Conservation (phyloP, 108 stramenopile species). For the Phaeodactylum tricornutum region DNA sequence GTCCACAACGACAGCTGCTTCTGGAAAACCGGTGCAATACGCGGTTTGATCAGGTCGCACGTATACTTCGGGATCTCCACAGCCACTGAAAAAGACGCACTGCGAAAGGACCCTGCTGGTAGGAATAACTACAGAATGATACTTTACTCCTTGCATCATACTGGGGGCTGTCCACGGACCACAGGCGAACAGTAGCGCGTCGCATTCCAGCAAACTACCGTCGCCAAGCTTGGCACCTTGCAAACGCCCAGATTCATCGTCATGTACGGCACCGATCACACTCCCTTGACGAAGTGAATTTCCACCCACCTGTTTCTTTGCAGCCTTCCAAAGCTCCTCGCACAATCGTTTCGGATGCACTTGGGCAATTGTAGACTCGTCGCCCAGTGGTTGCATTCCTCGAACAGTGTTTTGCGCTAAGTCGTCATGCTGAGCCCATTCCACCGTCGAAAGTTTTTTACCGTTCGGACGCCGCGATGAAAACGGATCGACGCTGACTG, state of each 20-base stretch:
- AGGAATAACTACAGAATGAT: constrained; percentile 37
- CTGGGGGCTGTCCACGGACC: constrained; percentile 51
- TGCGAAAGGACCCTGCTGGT: constrained; percentile 26
- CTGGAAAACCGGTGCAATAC: constrained; percentile 50
- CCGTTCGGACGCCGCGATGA: constrained; percentile 11
- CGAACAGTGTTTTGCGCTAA: constrained; percentile 8
- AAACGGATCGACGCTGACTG: constrained; percentile 20
- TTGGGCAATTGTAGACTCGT: constrained; percentile 61
- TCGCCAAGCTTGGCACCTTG: constrained; percentile 28
- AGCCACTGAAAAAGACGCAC: constrained; percentile 42
- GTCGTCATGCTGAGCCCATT: constrained; percentile 30
- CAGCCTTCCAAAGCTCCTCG: constrained; percentile 24
- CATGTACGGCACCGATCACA: constrained; percentile 16
- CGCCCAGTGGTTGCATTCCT: constrained; percentile 20
- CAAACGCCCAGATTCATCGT: constrained; percentile 7
- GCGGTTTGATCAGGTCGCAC: constrained; percentile 37
- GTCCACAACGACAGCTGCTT: constrained; percentile 16
- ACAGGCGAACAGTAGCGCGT: constrained; percentile 34
- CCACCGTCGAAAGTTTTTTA: constrained; percentile 30
- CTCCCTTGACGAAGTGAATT: constrained; percentile 16
- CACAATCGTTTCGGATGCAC: constrained; percentile 57
- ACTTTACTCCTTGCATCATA: constrained; percentile 38
- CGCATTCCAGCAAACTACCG: constrained; percentile 19
- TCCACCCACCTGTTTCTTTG: constrained; percentile 7
- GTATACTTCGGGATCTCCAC: constrained; percentile 52